Evolutionary conservation across 1,284 basidiomycete genomes (phyloP), one percentile per base, ranked within the genome.

Genomic region (Flammula alnicola): DNA sequence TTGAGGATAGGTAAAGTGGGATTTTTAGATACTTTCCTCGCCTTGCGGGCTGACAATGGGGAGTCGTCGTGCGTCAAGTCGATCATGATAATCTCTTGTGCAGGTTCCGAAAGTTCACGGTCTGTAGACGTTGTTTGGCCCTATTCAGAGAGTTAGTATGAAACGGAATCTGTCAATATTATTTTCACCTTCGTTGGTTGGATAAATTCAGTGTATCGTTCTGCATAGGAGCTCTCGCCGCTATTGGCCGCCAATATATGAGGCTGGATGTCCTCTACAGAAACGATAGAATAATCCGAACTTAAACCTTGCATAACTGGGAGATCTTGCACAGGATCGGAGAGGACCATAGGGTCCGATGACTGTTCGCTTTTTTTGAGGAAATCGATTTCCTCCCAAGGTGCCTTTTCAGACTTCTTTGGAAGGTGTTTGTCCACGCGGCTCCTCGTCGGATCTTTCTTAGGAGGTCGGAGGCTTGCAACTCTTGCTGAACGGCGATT

Each of bases 41-140:
- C 30, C 37, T 25, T 47, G 26, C 32, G 22, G n/a, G 23, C 11
- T 9, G 31, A 22, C 4, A 26, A 11, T 11, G 44, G 52, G 19
- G 35, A 48, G 19, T 45, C 43, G 9, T 54, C 44, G 26, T 31
- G 41, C 16, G 63, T 65, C 33, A 66, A 52, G 44, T 66, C 66
- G 39, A 66, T 61, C 43, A 61, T 59, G 11, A 55, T 42, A 23
- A 42, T 25, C 17, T 62, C 52, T 22, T 52, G 17, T 12, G 31
- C 36, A 6, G 25, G 33, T 23, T 55, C 22, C 4, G 25, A 26
- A 16, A 32, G 26, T 9, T 31, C 19, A 25, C 14, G 5, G 16
- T 41, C 23, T 30, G 14, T 20, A 36, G 22, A 51, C 20, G 33
- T 45, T 43, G 41, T 25, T 7, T 43, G 25, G 25, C 29, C 32